Conservation (phyloP, 1,284 basidiomycete species). For the Nidula niveotomentosa region DNA sequence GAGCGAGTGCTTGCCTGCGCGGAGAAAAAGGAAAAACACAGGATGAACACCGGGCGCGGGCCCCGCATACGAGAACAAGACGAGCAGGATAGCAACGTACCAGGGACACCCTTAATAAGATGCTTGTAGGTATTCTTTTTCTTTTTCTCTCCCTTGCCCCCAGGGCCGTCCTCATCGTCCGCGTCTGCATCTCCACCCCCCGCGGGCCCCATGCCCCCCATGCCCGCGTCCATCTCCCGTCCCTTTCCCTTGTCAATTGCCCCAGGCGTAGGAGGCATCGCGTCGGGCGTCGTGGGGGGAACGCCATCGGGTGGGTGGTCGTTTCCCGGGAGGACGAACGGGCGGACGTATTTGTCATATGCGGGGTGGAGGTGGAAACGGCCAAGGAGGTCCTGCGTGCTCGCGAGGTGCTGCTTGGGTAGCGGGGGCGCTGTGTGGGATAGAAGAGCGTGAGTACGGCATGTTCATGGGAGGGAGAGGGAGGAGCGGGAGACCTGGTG, state of each 20-base stretch:
- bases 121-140: conserved; percentile 77
- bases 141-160: conserved; percentile 71
- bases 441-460: conserved; percentile 3
- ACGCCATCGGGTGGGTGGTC: conserved; percentile 5
- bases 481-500: conserved; percentile 31
- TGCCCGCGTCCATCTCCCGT: conserved; percentile 44
- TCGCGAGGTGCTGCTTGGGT: conserved; percentile 51
- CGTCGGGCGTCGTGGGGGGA: background rate
- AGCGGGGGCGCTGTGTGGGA: conserved; percentile 37
- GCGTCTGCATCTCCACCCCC: conserved; percentile 40
- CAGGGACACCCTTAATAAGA: conserved; percentile 74
- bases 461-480: conserved; percentile 1
- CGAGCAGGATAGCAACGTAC: conserved; percentile 36
- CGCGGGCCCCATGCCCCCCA: conserved; percentile 18
- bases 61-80: conserved; percentile 1
- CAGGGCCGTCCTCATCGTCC: conserved; percentile 42
- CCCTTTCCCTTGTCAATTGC: conserved; percentile 61
- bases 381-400: conserved; percentile 73
- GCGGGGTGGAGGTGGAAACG: conserved; percentile 66
- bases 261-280: background rate
- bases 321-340: conserved; percentile 28
- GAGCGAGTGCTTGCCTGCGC: conserved; percentile 73
- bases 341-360: conserved; percentile 76
- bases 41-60: conserved; percentile 4
- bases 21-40: conserved; percentile 7